Percentiles rank a stretch among this genome's conserved stretches.
Conservation (phyloP, 139 green algal genomes). For the Micractinium sp. region DNA sequence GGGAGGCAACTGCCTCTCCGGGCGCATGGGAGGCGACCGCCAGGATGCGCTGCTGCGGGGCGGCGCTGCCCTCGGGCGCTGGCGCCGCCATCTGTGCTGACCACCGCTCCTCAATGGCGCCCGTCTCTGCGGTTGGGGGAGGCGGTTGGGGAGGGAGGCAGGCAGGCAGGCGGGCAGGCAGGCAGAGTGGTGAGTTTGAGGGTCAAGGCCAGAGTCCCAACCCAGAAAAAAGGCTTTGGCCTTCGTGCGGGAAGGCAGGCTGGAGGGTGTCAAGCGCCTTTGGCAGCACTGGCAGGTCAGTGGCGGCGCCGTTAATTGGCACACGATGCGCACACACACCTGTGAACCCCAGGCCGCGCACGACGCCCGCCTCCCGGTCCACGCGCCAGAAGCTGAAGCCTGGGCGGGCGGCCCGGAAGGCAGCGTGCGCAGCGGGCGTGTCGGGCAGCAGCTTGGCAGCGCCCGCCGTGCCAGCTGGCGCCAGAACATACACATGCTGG, state of each 20-base stretch:
- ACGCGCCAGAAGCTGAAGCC: slow-evolving; percentile 48
- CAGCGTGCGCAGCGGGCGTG: slow-evolving; percentile 14
- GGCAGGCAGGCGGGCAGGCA: neutral
- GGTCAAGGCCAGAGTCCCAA: too few relatives aligned
- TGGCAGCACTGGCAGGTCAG: neutral
- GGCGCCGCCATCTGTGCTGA: slow-evolving; percentile 24
- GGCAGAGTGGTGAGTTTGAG: neutral
- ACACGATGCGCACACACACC: neutral
- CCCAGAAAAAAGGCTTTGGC: too few relatives aligned
- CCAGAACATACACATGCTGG: slow-evolving; percentile 58
- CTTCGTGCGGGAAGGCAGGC: too few relatives aligned
- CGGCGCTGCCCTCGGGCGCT: slow-evolving; percentile 6
- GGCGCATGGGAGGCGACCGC: slow-evolving; percentile 45
- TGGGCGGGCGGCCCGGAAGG: neutral
- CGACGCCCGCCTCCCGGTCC: slow-evolving; percentile 29
- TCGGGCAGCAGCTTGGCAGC: slow-evolving; percentile 57
- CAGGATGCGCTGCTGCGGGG: slow-evolving; percentile 53
- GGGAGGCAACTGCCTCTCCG: slow-evolving; percentile 70
- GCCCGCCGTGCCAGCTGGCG: neutral
- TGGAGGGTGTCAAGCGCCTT: too few relatives aligned
- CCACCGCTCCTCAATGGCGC: slow-evolving; percentile 39
- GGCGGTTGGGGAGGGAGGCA: neutral
- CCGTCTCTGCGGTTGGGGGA: neutral
- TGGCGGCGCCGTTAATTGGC: neutral
- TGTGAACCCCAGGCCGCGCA: slow-evolving; percentile 30